phyloP scores from a whole-genome alignment of 179 eudicot species.

The Drosera spatulata region DNA sequence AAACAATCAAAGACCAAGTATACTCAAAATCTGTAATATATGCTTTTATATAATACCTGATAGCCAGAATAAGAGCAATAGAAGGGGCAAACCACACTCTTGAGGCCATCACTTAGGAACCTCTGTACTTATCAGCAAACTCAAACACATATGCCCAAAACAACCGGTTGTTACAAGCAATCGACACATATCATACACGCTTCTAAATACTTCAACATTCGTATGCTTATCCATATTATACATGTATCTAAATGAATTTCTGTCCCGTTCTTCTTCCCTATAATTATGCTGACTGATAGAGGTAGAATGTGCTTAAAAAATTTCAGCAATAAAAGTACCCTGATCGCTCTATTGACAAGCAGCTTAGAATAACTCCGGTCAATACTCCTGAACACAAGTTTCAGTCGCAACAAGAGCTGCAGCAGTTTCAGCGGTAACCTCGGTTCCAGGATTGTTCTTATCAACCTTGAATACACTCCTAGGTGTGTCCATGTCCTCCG shows the following conservation, averaged over 20 bases:
- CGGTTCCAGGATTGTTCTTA: conserved; percentile 78
- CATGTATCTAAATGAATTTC: too few species aligned
- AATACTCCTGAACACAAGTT: conserved; percentile 58
- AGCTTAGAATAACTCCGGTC: conserved; percentile 67
- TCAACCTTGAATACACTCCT: conserved; percentile 74
- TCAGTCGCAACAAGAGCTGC: conserved; percentile 97
- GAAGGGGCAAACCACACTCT: conserved; percentile 53
- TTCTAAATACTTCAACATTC: background rate
- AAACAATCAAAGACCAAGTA: too few species aligned
- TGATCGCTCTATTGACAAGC: conserved; percentile 59
- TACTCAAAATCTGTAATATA: too few species aligned
- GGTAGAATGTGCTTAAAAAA: background rate
- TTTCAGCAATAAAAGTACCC: conserved; percentile 21
- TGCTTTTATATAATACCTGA: conserved; percentile 32
- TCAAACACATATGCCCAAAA: conserved; percentile 52
- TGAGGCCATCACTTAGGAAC: conserved; percentile 61
- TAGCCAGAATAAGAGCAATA: conserved; percentile 78
- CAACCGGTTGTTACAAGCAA: background rate
- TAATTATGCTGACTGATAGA: too few species aligned
- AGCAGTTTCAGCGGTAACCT: conserved; percentile 95
- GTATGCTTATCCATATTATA: too few species aligned
- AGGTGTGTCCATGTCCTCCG: conserved; percentile 97
- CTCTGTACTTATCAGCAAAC: conserved; percentile 96
- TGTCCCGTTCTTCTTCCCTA: background rate
- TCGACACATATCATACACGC: background rate